phyloP scores from a whole-genome alignment of 805 yeast species.

The Candida boidinii region DNA sequence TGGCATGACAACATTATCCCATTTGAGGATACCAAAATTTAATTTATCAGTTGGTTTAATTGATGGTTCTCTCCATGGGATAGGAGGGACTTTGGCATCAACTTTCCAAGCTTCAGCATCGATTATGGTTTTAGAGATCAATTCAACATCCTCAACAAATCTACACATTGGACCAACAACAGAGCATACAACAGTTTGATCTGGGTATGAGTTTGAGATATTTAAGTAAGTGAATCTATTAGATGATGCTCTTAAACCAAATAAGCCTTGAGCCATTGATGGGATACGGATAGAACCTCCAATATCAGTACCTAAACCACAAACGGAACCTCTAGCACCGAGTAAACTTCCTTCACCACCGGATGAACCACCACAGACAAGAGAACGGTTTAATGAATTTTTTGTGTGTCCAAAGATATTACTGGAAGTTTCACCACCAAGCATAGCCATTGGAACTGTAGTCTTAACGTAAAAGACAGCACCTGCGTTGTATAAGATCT shows the following conservation, averaged over 20 bases:
- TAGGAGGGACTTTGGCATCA: conserved; percentile 34
- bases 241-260: conserved; percentile 24
- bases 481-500: conserved; percentile 27
- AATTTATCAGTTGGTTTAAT: conserved; percentile 19
- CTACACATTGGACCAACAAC: conserved; percentile 48
- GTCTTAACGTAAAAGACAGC: conserved; percentile 36
- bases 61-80: conserved; percentile 35
- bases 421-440: conserved; percentile 31
- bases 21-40: conserved; percentile 36
- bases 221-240: conserved; percentile 27
- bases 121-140: conserved; percentile 29
- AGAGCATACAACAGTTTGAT: conserved; percentile 43
- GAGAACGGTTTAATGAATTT: conserved; percentile 28
- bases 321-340: conserved; percentile 21
- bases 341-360: conserved; percentile 36
- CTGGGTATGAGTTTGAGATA: conserved; percentile 28
- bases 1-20: conserved; percentile 39
- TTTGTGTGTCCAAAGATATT: conserved; percentile 32
- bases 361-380: conserved; percentile 35
- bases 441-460: conserved; percentile 35
- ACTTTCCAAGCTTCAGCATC: conserved; percentile 34
- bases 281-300: conserved; percentile 32
- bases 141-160: conserved; percentile 38
- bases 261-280: conserved; percentile 22
- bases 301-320: conserved; percentile 32